phyloP scores from a whole-genome alignment of 495 filamentous ascomycete species.

The Penicillium mononematosum region DNA sequence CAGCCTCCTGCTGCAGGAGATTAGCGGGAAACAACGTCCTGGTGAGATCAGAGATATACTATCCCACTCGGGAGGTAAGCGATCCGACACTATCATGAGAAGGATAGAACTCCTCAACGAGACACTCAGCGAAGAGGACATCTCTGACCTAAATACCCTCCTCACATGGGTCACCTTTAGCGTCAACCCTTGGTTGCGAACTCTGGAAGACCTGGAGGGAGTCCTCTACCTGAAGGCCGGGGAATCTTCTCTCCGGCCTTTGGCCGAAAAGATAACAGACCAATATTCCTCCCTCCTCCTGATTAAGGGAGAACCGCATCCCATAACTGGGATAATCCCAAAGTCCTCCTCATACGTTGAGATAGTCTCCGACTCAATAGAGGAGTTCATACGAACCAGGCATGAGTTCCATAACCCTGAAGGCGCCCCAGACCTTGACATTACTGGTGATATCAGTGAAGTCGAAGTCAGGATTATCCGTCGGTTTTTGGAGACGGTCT shows the following conservation, averaged over 20 bases:
- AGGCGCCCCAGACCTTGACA: background rate
- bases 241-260: conserved; percentile 18
- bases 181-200: background rate
- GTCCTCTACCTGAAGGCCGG: conserved; percentile 16
- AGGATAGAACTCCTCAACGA: conserved; percentile 20
- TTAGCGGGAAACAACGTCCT: conserved; percentile 21
- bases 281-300: conserved; percentile 17
- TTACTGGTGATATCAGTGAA: conserved; percentile 14
- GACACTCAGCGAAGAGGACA: conserved; percentile 22
- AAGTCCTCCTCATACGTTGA: background rate
- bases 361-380: conserved; percentile 20
- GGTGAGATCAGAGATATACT: conserved; percentile 23
- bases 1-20: conserved; percentile 20
- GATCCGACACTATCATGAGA: conserved; percentile 19
- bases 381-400: conserved; percentile 9
- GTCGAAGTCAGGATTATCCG: conserved; percentile 19
- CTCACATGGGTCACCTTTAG: conserved; percentile 17
- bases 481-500: conserved; percentile 20
- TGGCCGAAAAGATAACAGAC: conserved; percentile 18
- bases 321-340: background rate
- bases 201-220: conserved; percentile 13
- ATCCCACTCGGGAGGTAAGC: conserved; percentile 17
- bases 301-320: conserved; percentile 8
- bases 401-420: background rate
- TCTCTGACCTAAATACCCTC: conserved; percentile 20